Conservation (phyloP, 441 rosid species). For the Mallotus repandus region DNA sequence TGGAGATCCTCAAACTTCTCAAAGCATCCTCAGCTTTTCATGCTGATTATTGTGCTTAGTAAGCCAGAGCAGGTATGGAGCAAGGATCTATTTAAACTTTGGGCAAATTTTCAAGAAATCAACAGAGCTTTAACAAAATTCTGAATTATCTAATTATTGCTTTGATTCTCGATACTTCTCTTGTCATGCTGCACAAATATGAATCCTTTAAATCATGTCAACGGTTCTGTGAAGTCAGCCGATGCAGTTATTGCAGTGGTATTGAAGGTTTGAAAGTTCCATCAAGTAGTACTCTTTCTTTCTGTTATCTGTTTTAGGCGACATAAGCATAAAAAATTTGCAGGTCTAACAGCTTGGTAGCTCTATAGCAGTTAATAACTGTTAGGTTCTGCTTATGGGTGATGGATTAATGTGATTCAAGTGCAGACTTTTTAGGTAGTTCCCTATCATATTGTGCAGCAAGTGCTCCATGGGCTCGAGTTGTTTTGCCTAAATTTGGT, state of each 20-base stretch:
- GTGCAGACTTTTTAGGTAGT: conserved; percentile 4
- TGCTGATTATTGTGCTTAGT: conserved; percentile 13
- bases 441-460: conserved; percentile 11
- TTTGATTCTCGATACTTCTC: conserved; percentile 14
- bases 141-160: conserved; percentile 13
- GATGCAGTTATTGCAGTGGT: conserved; percentile 4
- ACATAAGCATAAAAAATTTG: conserved; percentile 14
- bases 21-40: conserved; percentile 8
- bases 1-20: conserved; percentile 16
- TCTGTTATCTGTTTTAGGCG: conserved; percentile 6
- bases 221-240: conserved; percentile 10
- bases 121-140: conserved; percentile 14
- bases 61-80: conserved; percentile 21
- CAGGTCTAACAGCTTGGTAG: conserved; percentile 13
- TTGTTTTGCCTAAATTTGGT: background rate
- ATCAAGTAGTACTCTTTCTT: conserved; percentile 8
- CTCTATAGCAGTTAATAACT: conserved; percentile 2
- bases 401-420: conserved; percentile 14
- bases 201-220: conserved; percentile 14
- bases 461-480: conserved; percentile 16
- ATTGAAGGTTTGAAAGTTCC: background rate
- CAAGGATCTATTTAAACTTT: conserved; percentile 17
- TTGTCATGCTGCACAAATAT: conserved; percentile 6
- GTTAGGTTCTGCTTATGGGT: conserved; percentile 16
- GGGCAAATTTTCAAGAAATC: conserved; percentile 19